These are phyloP conservation scores for Allodekkera sacchari DNA, from an alignment of 805 yeast genomes.

Conservation along the genomic window DNA sequence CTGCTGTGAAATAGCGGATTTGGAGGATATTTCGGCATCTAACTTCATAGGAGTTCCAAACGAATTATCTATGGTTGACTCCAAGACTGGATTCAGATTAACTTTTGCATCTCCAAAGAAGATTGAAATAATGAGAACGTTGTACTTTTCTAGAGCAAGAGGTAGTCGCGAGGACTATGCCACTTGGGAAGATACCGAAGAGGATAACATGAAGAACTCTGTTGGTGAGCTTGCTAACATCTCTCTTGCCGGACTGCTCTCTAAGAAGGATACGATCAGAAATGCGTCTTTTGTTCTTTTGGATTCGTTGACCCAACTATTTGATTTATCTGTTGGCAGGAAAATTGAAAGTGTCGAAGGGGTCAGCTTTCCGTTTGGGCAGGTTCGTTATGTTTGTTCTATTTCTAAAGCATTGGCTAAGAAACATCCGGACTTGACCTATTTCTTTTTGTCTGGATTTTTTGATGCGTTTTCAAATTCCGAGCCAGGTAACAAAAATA, in stretches of 20 bases:
- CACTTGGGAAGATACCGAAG: conserved; percentile 22
- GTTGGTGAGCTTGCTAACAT: conserved; percentile 58
- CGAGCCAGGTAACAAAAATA: conserved; percentile 25
- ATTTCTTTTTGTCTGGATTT: conserved; percentile 42
- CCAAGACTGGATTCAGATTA: conserved; percentile 27
- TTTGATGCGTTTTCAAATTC: conserved; percentile 42
- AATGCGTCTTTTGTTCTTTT: conserved; percentile 55
- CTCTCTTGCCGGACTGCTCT: conserved; percentile 60
- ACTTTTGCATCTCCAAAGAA: conserved; percentile 42
- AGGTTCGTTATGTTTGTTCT: conserved; percentile 49
- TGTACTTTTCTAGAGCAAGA: conserved; percentile 58
- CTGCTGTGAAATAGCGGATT: conserved; percentile 32
- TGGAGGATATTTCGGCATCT: conserved; percentile 33
- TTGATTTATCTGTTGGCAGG: conserved; percentile 52
- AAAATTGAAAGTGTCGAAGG: conserved; percentile 46
- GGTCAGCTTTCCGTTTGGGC: conserved; percentile 61
- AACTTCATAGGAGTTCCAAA: conserved; percentile 37
- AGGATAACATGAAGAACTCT: conserved; percentile 26
- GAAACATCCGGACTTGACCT: conserved; percentile 50
- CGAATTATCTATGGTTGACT: conserved; percentile 37
- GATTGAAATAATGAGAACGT: conserved; percentile 59
- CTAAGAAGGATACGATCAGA: conserved; percentile 49
- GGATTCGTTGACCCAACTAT: conserved; percentile 52
- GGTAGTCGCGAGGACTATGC: conserved; percentile 18
- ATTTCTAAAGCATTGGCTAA: conserved; percentile 51